phyloP scores from a whole-genome alignment of 2,329 filamentous ascomycete genomes.

The Trichothecium sympodiale region DNA sequence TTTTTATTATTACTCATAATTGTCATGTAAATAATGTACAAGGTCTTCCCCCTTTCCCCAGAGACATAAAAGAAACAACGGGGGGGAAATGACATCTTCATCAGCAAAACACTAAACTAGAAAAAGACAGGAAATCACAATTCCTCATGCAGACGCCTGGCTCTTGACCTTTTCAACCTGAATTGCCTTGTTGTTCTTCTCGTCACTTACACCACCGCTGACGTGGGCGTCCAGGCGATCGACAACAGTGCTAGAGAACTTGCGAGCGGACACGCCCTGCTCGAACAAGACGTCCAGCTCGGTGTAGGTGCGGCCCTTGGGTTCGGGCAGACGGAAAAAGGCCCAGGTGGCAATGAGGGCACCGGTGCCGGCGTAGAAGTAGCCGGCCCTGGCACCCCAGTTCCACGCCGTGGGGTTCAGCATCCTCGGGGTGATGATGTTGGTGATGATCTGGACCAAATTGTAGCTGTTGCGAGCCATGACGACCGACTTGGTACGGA shows the following conservation, averaged over 20 bases:
- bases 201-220: no score
- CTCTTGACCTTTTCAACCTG: no score
- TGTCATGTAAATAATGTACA: no score
- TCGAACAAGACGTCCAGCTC: constrained; percentile 47
- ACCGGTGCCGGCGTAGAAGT: constrained; percentile 34
- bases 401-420: constrained; percentile 34
- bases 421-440: constrained; percentile 34
- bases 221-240: constrained; percentile 12
- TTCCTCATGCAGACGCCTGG: no score
- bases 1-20: no score
- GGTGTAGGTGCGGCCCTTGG: constrained; percentile 39
- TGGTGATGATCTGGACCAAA: constrained; percentile 33
- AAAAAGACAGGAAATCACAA: no score
- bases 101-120: no score
- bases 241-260: constrained; percentile 23
- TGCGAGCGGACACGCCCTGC: constrained; percentile 26
- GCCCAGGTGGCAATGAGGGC: constrained; percentile 36
- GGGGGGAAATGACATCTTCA: no score
- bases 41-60: no score
- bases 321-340: constrained; percentile 42
- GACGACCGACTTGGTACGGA: constrained; percentile 34
- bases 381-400: constrained; percentile 35
- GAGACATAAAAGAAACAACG: no score
- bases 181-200: background rate
- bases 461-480: constrained; percentile 35